A percentile compares a stretch with the other conserved stretches of the same genome.
These are phyloP conservation scores for Dujonia santamariae DNA, from an alignment of 1,139 yeast genomes.

Conservation along the genomic window DNA sequence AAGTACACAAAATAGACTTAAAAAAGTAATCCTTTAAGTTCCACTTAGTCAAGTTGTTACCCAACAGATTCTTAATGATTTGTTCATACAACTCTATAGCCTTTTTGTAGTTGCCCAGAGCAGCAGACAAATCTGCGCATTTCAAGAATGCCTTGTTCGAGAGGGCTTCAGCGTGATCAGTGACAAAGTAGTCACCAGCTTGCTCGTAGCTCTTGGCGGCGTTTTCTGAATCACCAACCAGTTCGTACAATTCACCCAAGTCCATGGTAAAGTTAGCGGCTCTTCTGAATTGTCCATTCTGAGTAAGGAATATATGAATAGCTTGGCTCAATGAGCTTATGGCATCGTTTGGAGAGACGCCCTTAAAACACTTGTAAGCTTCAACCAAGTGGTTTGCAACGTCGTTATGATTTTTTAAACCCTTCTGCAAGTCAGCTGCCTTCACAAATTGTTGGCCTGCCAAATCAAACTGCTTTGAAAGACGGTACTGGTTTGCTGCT, in stretches of 20 bases:
- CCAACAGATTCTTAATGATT: conserved; percentile 72
- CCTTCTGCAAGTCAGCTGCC: conserved; percentile 78
- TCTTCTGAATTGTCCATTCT: conserved; percentile 91
- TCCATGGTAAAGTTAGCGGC: conserved; percentile 95
- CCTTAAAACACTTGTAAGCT: conserved; percentile 83
- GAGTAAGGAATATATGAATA: conserved; percentile 72
- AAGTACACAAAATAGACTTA: conserved; percentile 76
- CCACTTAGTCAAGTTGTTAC: conserved; percentile 82
- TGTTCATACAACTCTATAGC: conserved; percentile 77
- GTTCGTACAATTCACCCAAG: conserved; percentile 82
- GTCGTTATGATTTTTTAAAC: conserved; percentile 80
- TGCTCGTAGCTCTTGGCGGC: conserved; percentile 83
- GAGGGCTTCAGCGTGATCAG: conserved; percentile 91
- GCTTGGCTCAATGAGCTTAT: conserved; percentile 76
- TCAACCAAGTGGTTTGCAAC: conserved; percentile 90
- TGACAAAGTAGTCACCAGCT: conserved; percentile 94
- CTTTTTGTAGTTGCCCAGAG: conserved; percentile 63
- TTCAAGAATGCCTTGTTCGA: conserved; percentile 85
- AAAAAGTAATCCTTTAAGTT: conserved; percentile 87
- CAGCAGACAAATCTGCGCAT: conserved; percentile 88
- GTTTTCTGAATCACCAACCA: conserved; percentile 57
- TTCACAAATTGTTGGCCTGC: conserved; percentile 86
- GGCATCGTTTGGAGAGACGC: conserved; percentile 73
- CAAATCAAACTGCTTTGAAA: conserved; percentile 62
- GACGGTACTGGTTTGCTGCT: conserved; percentile 85